phyloP scores from a whole-genome alignment of 169 alveolate species.

The Cryptosporidium canis region DNA sequence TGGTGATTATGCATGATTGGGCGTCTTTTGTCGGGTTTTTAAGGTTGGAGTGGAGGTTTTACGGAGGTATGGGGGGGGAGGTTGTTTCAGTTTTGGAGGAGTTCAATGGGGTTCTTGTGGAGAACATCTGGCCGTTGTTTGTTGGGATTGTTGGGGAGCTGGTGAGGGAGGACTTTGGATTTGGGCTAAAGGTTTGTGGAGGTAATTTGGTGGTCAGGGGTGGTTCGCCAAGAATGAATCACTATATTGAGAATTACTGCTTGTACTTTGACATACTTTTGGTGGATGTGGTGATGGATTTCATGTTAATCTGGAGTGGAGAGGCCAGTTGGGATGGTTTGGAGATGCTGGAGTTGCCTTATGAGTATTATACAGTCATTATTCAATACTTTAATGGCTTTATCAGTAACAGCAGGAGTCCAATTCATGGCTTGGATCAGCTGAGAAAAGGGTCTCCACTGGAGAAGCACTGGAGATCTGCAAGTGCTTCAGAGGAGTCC shows the following conservation, averaged over 20 bases:
- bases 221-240: background rate
- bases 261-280: slow-evolving; percentile 24
- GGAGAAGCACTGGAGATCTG: background rate
- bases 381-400: background rate
- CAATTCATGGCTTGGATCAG: background rate
- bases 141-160: background rate
- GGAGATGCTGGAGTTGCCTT: slow-evolving; percentile 12
- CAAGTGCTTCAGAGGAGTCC: too few species aligned
- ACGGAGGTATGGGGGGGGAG: background rate
- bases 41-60: background rate
- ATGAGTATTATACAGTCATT: background rate
- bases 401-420: background rate
- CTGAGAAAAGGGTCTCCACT: background rate
- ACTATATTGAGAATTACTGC: background rate
- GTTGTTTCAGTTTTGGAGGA: background rate
- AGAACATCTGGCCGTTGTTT: slow-evolving; percentile 34
- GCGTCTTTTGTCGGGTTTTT: background rate
- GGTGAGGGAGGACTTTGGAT: background rate
- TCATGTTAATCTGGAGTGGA: background rate
- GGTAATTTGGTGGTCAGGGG: background rate
- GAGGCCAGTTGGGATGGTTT: background rate
- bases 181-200: background rate
- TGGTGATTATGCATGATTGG: slow-evolving; percentile 60
- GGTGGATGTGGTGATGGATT: slow-evolving; percentile 17
- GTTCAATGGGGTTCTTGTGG: background rate